Base-by-base conservation (phyloP, 1,284 basidiomycete species). In the Jaminaea rosea region DNA sequence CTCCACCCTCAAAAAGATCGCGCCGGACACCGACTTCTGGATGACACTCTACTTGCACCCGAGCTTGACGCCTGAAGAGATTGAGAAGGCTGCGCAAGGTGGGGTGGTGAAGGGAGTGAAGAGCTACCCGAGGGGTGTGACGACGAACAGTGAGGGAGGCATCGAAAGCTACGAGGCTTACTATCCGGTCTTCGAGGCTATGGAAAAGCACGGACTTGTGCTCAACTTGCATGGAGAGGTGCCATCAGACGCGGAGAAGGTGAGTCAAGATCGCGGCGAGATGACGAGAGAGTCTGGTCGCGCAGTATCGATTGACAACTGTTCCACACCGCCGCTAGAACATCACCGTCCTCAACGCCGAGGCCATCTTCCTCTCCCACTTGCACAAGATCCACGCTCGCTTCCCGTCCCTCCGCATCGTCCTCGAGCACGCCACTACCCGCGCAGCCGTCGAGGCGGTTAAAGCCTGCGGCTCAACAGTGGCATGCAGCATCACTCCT, bases 351-450 rank as follows among this genome's bases (percentile, higher is more conserved):
- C 79, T 98, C 58, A 98, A 98, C 67, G 93, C 94, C 13, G 94
- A 99, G 73, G 81, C 84, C 37, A 81, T 79, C 41, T 99, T 99
- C 77, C 80, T 98, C 27, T 84, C 86, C 2, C 92, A 98, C 75
- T 80, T 99, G 13, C 80, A 80, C 67, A 83, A 84, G 65, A 80
- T 98, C 42, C 90, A 97, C 65, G 75, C 78, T 49, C 80, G 81
- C 24, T 99, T 98, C 76, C 94, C 94, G n/a, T 80, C 79, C 36
- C 82, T 99, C 49, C 85, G 90, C 51, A 98, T 99, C 67, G 93
- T 99, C 3, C 83, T 99, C 34, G 94, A 99, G 76, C 94, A 99
- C 71, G 94, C 94, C n/a, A 99, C 94, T 0, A 97, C 92, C 1
- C 82, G 87, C 32, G 89, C 88, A 31, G 92, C 94, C 0, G 84